Base-by-base conservation (phyloP, 352 stramenopile genomes). In the Globisporangium viniferum region DNA sequence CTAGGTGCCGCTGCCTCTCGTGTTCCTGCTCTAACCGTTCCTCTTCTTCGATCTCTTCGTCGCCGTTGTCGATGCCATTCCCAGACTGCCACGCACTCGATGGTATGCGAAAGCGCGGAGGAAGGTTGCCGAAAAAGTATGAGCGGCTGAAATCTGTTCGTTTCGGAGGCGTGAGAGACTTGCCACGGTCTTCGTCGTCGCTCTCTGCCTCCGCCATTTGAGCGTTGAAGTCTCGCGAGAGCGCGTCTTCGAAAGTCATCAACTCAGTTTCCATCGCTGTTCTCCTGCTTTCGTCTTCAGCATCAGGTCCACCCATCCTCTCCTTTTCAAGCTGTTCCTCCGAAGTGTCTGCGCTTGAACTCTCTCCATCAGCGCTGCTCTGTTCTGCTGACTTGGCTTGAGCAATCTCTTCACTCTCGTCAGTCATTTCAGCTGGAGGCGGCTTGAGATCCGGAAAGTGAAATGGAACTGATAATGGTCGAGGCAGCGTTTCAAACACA, bases 1-100 rank as follows among this genome's bases (percentile, higher is more conserved):
- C 85, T 33, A 93, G 62, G 20, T 82, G 64, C n/a, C 80, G 76
- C 53, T 91, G 85, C 3, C 73, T 79, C 61, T 89, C 72, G 3
- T 73, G 76, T 60, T 93, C 84, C 6, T 69, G 81, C 55, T 87
- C 81, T 1, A 91, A 59, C 2, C 75, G 71, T 61, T 93, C 82
- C 69, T 89, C 78, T 67, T 91, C 83, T 61, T 93, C 85, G 20
- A 80, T 69, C 60, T 91, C 85, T 74, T 93, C 85, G 33, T 93
- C 85, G 6, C 82, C 82, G 27, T 93, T 93, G 27, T 93, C 76
- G 8, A 90, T 63, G 1, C 82, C 84, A 68, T 81, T 90, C 39
- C 84, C 82, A 51, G 74, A 72, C 4, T 73, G 22, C 84, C 82
- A 93, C 0, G 77, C 74, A 53, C 73, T 80, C 6, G 78, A 66